Conservation (phyloP, 1,284 basidiomycete species). For the Macrocybe sp. region DNA sequence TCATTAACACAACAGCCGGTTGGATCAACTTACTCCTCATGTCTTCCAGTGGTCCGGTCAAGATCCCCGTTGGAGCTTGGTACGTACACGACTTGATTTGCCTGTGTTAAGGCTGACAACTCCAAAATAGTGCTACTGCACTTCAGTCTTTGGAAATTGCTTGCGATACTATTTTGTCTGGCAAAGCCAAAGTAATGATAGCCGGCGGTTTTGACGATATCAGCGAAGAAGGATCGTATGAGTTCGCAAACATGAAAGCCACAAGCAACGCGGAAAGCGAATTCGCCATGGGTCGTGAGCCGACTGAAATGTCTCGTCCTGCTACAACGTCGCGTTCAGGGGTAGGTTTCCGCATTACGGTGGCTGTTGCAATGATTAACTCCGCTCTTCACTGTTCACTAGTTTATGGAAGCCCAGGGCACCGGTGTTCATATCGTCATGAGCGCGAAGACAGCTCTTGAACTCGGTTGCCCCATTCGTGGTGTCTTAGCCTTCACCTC, state of each 20-base stretch:
- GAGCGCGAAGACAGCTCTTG: conserved; percentile 93
- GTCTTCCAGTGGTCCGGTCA: conserved; percentile 95
- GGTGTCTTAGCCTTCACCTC: conserved; percentile 94
- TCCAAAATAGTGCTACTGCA: conserved; percentile 74
- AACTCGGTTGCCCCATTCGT: conserved; percentile 91
- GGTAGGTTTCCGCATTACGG: conserved; percentile 35
- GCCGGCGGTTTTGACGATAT: conserved; percentile 98
- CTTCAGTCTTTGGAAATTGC: conserved; percentile 98
- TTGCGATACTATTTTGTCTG: conserved; percentile 89
- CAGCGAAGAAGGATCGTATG: conserved; percentile 94
- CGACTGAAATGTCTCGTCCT: conserved; percentile 97
- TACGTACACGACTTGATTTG: conserved; percentile 29
- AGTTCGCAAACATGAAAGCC: conserved; percentile 99
- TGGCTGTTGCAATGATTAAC: conserved; percentile 9
- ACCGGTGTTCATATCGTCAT: conserved; percentile 96
- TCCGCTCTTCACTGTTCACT: conserved; percentile 1
- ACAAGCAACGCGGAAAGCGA: conserved; percentile 96
- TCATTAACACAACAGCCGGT: conserved; percentile 97
- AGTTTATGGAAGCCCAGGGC: conserved; percentile 98
- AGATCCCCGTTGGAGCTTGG: conserved; percentile 99
- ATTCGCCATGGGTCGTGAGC: conserved; percentile 97
- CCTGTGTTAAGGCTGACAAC: conserved; percentile 4
- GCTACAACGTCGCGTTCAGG: conserved; percentile 94
- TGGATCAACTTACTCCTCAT: conserved; percentile 95
- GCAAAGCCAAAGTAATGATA: conserved; percentile 99